phyloP scores from a whole-genome alignment of 208 protist genomes.

The Trichomonas vaginalis region DNA sequence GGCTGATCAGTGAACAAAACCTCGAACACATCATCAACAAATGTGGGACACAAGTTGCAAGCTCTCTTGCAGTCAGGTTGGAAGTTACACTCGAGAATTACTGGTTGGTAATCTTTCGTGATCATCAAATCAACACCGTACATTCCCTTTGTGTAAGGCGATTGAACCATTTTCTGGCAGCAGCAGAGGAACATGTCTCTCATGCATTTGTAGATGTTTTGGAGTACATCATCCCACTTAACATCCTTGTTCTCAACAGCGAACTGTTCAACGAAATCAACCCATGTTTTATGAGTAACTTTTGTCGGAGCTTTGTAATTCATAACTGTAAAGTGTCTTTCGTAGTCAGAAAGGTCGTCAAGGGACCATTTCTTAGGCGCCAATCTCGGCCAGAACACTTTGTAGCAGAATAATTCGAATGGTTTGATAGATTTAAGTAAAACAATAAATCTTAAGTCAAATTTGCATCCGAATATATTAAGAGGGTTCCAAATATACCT shows the following conservation, averaged over 20 bases:
- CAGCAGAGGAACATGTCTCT: background rate
- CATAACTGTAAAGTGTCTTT: background rate
- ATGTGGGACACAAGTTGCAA: background rate
- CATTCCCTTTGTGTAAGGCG: background rate
- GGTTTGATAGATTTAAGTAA: background rate
- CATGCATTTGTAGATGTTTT: background rate
- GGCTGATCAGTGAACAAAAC: background rate
- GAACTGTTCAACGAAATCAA: background rate
- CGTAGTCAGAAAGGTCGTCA: background rate
- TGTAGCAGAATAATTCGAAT: background rate
- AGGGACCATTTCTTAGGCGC: background rate
- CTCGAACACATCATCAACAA: background rate
- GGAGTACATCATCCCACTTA: background rate
- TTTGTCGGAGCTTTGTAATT: background rate
- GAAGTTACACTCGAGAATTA: conserved; percentile 3
- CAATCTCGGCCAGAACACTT: background rate
- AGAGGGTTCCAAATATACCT: background rate
- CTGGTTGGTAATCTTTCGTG: background rate
- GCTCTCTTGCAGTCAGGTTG: background rate
- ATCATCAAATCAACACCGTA: conserved; percentile 1
- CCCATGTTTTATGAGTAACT: background rate
- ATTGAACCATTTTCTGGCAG: background rate
- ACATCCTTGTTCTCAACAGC: background rate
- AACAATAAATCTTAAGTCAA: background rate
- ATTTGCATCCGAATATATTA: background rate